Conservation (phyloP, 257 asterid genomes). For the Lavandula angustifolia region DNA sequence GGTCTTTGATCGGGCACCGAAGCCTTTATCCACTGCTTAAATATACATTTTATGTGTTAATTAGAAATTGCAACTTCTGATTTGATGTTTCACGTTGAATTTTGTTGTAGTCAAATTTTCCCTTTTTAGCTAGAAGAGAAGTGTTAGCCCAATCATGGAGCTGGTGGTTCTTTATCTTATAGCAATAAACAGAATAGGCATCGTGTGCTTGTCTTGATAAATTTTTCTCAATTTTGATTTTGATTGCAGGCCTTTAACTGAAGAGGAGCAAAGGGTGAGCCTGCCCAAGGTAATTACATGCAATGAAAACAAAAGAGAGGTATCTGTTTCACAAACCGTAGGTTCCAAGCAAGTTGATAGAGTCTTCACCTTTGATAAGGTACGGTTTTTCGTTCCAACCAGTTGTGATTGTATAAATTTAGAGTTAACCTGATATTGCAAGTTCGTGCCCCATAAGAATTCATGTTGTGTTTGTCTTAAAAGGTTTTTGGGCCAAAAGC, state of each 20-base stretch:
- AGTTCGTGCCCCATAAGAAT: background rate
- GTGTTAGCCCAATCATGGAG: background rate
- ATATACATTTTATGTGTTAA: background rate
- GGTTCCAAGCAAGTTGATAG: slow-evolving; percentile 76
- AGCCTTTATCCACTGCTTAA: background rate
- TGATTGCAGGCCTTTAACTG: slow-evolving; percentile 59
- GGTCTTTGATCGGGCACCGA: background rate
- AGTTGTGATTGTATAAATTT: slow-evolving; percentile 16
- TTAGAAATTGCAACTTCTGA: background rate
- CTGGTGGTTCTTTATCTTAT: slow-evolving; percentile 13
- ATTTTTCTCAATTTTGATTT: slow-evolving; percentile 23
- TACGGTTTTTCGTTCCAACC: slow-evolving; percentile 26
- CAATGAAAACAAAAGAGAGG: slow-evolving; percentile 67
- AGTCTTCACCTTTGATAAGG: slow-evolving; percentile 83
- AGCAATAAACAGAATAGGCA: background rate
- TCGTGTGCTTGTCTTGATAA: background rate
- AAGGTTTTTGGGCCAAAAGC: slow-evolving; percentile 88
- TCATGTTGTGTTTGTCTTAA: background rate
- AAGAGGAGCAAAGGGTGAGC: slow-evolving; percentile 57
- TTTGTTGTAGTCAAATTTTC: background rate
- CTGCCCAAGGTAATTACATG: slow-evolving; percentile 61
- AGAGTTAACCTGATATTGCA: background rate
- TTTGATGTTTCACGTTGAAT: background rate
- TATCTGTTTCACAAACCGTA: slow-evolving; percentile 59
- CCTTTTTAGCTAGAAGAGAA: background rate